These are phyloP conservation scores for Geranium incanum DNA, from an alignment of 441 rosid species.

Conservation along the genomic window DNA sequence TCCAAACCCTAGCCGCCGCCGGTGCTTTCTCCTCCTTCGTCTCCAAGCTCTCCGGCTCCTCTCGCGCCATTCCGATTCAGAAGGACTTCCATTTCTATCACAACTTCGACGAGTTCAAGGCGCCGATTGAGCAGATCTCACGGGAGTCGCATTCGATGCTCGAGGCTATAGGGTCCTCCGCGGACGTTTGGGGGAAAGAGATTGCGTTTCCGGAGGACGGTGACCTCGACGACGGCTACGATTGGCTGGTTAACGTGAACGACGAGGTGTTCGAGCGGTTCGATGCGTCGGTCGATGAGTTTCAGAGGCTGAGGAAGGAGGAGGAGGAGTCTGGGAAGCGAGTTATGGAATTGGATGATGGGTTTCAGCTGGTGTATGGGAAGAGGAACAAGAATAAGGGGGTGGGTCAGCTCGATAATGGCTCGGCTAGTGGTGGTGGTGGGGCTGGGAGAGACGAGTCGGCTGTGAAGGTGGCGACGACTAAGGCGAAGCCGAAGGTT, in stretches of 20 bases:
- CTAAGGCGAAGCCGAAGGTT: conserved; percentile 51
- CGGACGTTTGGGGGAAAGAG: conserved; percentile 26
- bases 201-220: conserved; percentile 28
- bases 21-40: conserved; percentile 30
- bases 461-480: conserved; percentile 48
- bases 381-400: conserved; percentile 40
- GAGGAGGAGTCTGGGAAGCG: conserved; percentile 35
- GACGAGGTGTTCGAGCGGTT: conserved; percentile 63
- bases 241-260: conserved; percentile 63
- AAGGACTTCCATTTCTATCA: conserved; percentile 72
- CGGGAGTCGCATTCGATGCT: conserved; percentile 45
- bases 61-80: conserved; percentile 50
- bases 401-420: conserved; percentile 12
- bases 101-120: conserved; percentile 70
- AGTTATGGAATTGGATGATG: not conserved
- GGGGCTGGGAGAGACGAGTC: conserved; percentile 18
- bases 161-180: conserved; percentile 45
- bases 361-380: conserved; percentile 15
- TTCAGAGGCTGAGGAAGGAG: conserved; percentile 31
- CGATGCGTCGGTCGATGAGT: conserved; percentile 56
- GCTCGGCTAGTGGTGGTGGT: not conserved
- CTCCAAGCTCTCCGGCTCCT: conserved; percentile 52
- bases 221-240: conserved; percentile 49
- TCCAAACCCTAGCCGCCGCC: conserved; percentile 26
- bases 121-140: conserved; percentile 42